Percentiles rank a stretch among this genome's conserved stretches.
Evolutionary conservation across 129 eudicot species (phyloP).

Genomic region (Tanacetum coccineum): DNA sequence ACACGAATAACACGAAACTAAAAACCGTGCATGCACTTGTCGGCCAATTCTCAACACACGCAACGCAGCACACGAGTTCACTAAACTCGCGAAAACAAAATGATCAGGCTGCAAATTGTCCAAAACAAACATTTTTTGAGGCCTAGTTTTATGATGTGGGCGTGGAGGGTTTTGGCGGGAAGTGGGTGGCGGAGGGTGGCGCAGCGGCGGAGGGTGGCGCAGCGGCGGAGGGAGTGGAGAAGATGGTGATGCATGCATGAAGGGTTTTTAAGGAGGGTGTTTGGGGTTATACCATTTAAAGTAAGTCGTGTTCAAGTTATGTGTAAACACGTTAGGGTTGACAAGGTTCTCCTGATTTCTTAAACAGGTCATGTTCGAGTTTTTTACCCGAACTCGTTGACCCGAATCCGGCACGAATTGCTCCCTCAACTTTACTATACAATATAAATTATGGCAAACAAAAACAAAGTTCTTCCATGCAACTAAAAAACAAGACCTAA

Average conservation of each 20-base stretch:
- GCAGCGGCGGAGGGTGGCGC: constrained; percentile 51
- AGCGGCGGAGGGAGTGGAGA: constrained; percentile 48
- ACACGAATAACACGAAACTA: constrained; percentile 39
- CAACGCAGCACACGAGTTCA: constrained; percentile 69
- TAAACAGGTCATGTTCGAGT: no score
- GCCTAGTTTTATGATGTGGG: constrained; percentile 58
- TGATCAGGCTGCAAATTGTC: constrained; percentile 64
- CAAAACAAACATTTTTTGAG: constrained; percentile 33
- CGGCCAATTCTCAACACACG: constrained; percentile 43
- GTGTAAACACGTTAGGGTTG: no score
- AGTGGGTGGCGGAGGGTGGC: constrained; percentile 42
- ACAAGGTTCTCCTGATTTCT: no score
- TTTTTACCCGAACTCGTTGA: no score
- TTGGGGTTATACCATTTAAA: no score
- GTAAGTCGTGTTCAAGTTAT: no score
- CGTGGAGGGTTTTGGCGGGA: constrained; percentile 59
- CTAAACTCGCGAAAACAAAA: constrained; percentile 61
- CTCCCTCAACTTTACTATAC: no score
- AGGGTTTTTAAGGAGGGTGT: constrained; percentile 7
- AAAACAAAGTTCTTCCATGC: no score
- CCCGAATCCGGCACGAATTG: no score
- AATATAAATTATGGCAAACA: no score
- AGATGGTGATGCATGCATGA: constrained; percentile 59
- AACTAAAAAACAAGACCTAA: no score
- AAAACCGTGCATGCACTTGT: constrained; percentile 72